Evolutionary conservation across 176 grass and related monocot species (phyloP), one percentile per base, ranked within the genome.

Genomic region (Zea luxurians): DNA sequence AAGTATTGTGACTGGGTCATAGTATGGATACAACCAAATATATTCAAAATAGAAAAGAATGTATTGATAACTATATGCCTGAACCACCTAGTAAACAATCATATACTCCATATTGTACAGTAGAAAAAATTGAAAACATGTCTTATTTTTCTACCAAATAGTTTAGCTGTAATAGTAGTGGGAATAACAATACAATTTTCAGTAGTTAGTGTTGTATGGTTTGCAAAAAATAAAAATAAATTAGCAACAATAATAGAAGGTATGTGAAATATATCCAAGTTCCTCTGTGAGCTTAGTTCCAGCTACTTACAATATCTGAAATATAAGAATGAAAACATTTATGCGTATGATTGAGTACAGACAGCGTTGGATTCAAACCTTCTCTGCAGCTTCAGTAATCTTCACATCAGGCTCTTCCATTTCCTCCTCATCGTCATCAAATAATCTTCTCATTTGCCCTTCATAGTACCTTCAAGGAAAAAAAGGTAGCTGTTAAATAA

Each of bases 341-440:
- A 15, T 45, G 13, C 3, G 5, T 65, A 55, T 3, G 18, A 37
- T 6, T 74, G 6, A 52, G 44, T 35, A 61, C 40, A 72, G 42
- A 83, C 4, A 79, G 16, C 7, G 77, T 47, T 77, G 21, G 13
- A 45, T 71, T 52, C 21, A 2, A 69, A 98, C 95, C 95, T 98
- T 98, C 61, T 92, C 87, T 83, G 88, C 91, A 92, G 89, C 89
- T 86, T 98, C 95, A 81, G 78, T 85, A 57, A 94, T 78, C 68
- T 84, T 94, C 27, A 85, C 64, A 70, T 79, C 59, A 78, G 89
- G 57, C 41, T 98, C 91, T 76, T 94, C 89, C 67, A 42, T 80
- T 76, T 79, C 83, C 63, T 90, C 86, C 18, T 78, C 80, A 47
- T 88, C 83, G 6, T 90, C 90, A 40, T 80, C 82, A 87, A 27